phyloP scores from a whole-genome alignment of 441 rosid genomes.

The Brassica hybrid region DNA sequence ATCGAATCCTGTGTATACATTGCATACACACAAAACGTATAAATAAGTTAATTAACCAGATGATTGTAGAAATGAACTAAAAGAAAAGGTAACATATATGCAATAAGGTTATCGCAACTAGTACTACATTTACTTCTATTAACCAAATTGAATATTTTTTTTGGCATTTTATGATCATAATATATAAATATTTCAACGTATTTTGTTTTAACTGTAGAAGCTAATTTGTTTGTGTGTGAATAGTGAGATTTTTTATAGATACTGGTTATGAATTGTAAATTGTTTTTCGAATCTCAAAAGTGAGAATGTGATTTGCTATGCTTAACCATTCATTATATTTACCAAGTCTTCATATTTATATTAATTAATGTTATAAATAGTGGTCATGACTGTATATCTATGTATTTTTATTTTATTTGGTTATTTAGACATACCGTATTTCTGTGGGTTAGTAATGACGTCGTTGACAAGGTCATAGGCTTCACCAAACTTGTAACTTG shows the following conservation, averaged over 20 bases:
- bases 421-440: slow-evolving; percentile 50
- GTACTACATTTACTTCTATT: neutral
- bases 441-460: slow-evolving; percentile 68
- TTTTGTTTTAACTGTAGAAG: neutral
- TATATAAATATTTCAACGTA: neutral
- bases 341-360: neutral
- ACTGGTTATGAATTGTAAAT: neutral
- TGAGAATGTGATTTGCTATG: neutral
- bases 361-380: neutral
- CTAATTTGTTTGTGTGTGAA: neutral
- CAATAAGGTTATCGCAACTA: neutral
- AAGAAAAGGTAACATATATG: neutral
- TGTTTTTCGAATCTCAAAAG: neutral
- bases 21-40: slow-evolving; percentile 26
- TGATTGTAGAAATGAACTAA: neutral
- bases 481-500: slow-evolving; percentile 75
- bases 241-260: neutral
- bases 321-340: neutral
- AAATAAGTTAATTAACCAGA: neutral
- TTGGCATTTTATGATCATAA: neutral
- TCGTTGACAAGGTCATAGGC: slow-evolving; percentile 82
- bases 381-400: neutral
- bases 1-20: slow-evolving; percentile 55
- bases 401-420: neutral
- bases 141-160: neutral